Conservation (phyloP, 768 basidiomycete species). For the Boletus reticuloceps region DNA sequence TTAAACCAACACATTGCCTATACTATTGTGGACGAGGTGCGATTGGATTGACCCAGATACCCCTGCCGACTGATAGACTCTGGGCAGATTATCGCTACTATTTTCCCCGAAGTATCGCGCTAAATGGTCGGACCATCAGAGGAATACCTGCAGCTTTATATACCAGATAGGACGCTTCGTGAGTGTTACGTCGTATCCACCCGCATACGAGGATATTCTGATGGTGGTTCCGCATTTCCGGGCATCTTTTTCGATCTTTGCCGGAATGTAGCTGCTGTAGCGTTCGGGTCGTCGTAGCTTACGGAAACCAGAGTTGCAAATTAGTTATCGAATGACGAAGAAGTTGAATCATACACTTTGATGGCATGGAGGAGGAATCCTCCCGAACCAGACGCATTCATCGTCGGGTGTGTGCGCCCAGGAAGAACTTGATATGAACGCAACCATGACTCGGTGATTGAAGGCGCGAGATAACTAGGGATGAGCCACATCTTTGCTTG, state of each 20-base stretch:
- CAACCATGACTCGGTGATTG: slow-evolving; percentile 82
- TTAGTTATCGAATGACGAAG: neutral
- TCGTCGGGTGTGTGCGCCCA: slow-evolving; percentile 92
- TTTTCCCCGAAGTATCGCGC: slow-evolving; percentile 51
- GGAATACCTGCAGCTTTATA: neutral
- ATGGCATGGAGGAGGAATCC: slow-evolving; percentile 83
- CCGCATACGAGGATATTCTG: slow-evolving; percentile 12
- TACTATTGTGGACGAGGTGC: slow-evolving; percentile 86
- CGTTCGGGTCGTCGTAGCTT: slow-evolving; percentile 66
- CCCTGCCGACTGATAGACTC: slow-evolving; percentile 4
- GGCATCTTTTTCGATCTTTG: slow-evolving; percentile 35
- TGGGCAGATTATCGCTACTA: slow-evolving; percentile 50
- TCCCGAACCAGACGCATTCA: slow-evolving; percentile 87
- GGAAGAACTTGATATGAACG: slow-evolving; percentile 95
- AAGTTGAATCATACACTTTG: slow-evolving; percentile 60
- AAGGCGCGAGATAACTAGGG: slow-evolving; percentile 72
- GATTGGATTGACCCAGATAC: slow-evolving; percentile 12
- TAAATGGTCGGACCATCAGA: neutral
- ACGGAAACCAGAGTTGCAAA: neutral
- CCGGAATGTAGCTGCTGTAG: slow-evolving; percentile 49
- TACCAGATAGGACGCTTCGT: neutral
- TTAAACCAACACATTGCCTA: slow-evolving; percentile 92
- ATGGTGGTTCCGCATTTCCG: neutral
- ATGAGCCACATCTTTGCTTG: slow-evolving; percentile 66
- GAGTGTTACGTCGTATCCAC: slow-evolving; percentile 11